Conservation (phyloP, 495 filamentous ascomycete genomes). For the Amorphotheca resinae region DNA sequence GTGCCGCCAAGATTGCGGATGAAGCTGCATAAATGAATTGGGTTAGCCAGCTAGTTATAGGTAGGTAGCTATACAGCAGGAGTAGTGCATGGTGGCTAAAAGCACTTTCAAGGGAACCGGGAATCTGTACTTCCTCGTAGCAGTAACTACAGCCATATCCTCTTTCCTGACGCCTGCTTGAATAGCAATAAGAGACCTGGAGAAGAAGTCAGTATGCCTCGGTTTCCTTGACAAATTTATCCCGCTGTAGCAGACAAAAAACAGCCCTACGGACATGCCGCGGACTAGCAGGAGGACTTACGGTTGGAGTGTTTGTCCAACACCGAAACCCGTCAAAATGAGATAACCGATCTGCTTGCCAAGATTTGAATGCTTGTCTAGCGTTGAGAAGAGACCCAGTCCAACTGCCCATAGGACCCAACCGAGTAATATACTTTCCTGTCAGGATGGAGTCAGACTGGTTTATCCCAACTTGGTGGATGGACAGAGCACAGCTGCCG, state of each 20-base stretch:
- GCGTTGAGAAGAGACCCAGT: slow-evolving; percentile 39
- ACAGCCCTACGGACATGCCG: no score
- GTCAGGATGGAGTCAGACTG: no score
- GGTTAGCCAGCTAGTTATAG: background rate
- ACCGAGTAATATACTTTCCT: slow-evolving; percentile 38
- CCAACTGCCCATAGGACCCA: slow-evolving; percentile 41
- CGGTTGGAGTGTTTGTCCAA: slow-evolving; percentile 43
- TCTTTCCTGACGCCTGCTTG: slow-evolving; percentile 9
- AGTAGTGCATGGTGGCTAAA: no score
- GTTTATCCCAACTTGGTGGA: no score
- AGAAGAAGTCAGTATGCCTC: background rate
- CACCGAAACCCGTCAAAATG: slow-evolving; percentile 37
- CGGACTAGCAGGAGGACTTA: slow-evolving; percentile 8
- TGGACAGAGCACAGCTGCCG: no score
- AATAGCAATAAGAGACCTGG: background rate
- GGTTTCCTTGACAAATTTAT: no score
- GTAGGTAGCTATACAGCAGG: no score
- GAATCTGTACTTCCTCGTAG: slow-evolving; percentile 36
- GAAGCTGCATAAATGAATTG: slow-evolving; percentile 26
- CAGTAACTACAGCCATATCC: slow-evolving; percentile 43
- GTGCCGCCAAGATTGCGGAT: slow-evolving; percentile 40
- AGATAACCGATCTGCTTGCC: slow-evolving; percentile 43
- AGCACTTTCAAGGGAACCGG: background rate
- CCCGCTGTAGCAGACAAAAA: no score
- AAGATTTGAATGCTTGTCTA: slow-evolving; percentile 33